Evolutionary conservation across 164 flowering plant species (phyloP), one percentile per base, ranked within the genome.

Genomic region (Vitis labrusca): DNA sequence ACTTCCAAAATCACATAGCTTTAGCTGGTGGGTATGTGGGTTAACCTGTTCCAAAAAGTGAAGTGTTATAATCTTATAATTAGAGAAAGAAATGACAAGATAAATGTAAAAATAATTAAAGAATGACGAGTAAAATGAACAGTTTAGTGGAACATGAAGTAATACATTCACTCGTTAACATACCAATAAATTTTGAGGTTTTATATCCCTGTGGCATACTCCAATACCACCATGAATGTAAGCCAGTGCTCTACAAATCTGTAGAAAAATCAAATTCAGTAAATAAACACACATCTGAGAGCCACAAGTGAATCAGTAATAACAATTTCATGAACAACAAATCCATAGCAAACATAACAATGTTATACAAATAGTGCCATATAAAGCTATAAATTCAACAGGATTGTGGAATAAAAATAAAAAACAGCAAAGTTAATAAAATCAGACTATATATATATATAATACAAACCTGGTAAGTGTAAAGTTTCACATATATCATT

Each of bases 161-260:
- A 14, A 16, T 54, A 57, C 16, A 61, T 17, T 17, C 2, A 44
- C 16, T 44, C 50, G 15, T 73, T 64, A 27, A 2, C 76, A 48
- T 75, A 87, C 91, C 88, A 87, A 73, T 48, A 87, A 72, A 77
- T 87, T 87, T 73, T 87, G 91, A 19, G 91, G 91, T 77, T 87
- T 87, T 69, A 87, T 85, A 74, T 87, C 91, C 73, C 91, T 82
- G 65, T 88, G 91, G 79, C 91, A 88, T 15, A 88, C 88, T 48
- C 89, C 88, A 62, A 82, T 73, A 66, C 82, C 74, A 14, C 83
- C 82, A 78, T 86, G 88, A 69, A 86, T 81, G 74, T 88, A 88
- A 68, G 88, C 84, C 71, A 88, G 69, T 58, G 89, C 89, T 66
- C 89, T 65, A 59, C 83, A 88, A 30, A 88, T 85, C 89, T 78